phyloP scores from a whole-genome alignment of 2,329 filamentous ascomycete species.

The Sporothrix humicola region DNA sequence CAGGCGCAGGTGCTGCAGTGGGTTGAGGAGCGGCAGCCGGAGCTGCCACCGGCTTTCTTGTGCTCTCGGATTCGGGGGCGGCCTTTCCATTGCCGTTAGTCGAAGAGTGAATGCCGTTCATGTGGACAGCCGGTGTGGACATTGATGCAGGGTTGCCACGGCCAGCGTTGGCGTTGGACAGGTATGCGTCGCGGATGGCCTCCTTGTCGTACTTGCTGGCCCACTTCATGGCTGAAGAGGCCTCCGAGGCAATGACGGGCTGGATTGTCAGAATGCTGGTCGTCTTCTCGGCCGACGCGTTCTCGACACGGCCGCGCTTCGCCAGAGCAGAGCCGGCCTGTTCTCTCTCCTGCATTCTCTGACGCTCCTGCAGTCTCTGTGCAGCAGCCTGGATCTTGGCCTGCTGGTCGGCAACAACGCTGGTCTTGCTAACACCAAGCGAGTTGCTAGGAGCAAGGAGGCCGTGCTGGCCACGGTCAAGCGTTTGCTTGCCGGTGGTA shows the following conservation, averaged over 20 bases:
- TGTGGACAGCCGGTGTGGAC: slow-evolving; percentile 33
- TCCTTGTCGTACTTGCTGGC: slow-evolving; percentile 93
- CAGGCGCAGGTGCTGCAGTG: background rate
- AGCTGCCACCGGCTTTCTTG: slow-evolving; percentile 21
- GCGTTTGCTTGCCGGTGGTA: slow-evolving; percentile 66
- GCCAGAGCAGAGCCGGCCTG: slow-evolving; percentile 46
- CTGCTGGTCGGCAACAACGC: slow-evolving; percentile 88
- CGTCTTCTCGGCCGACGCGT: slow-evolving; percentile 69
- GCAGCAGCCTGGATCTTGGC: slow-evolving; percentile 92
- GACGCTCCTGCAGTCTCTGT: slow-evolving; percentile 75
- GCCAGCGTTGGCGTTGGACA: slow-evolving; percentile 74
- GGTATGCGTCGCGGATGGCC: slow-evolving; percentile 81
- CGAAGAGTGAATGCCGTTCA: slow-evolving; percentile 31
- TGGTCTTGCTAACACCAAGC: slow-evolving; percentile 72
- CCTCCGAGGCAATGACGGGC: slow-evolving; percentile 81
- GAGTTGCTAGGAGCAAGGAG: slow-evolving; percentile 50
- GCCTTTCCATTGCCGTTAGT: background rate
- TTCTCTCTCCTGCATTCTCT: slow-evolving; percentile 62
- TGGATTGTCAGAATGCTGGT: slow-evolving; percentile 90
- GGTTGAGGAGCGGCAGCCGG: background rate
- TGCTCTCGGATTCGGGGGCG: background rate
- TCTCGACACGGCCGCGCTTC: slow-evolving; percentile 61
- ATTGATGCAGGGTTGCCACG: slow-evolving; percentile 55
- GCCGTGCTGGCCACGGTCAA: slow-evolving; percentile 53
- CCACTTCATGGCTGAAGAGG: slow-evolving; percentile 95